Evolutionary conservation across 1,139 yeast species (phyloP), one percentile per base, ranked within the genome.

Genomic region (Eremothecium coryli): DNA sequence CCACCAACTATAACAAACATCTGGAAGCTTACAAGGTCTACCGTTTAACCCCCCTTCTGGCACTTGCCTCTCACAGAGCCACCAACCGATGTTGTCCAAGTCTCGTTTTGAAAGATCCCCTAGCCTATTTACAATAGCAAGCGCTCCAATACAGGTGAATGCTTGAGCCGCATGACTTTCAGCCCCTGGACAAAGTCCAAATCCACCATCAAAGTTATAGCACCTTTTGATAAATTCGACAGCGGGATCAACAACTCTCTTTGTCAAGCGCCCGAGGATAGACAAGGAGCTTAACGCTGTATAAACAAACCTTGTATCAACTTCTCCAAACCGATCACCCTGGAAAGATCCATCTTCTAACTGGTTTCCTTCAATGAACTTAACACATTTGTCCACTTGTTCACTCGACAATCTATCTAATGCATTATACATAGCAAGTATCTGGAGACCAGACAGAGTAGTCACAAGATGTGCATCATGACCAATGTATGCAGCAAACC

Each of bases 1-100:
- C 98, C 98, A 90, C 97, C 97, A 93, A 52, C 93, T 78, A 55
- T 90, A 90, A 56, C 99, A 90, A 11, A 84, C 95, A 58, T 90
- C 99, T 0, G 97, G 96, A 17, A 88, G 63, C 56, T 90, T 90
- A 44, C 93, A 95, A 0, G 98, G 98, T 32, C 99, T 71, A 0
- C 99, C 99, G 54, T 90, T 90, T 36, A 90, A 66, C 0, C 99
- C 99, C 4, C 99, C 99, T 17, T 70, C 68, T 3, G 77, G 76
- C n/a, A 84, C 71, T 56, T 90, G 99, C 37, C 99, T 65, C 54
- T 90, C 97, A 48, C 90, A 72, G 14, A 90, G 66, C 97, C 98
- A 90, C 72, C 82, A 75, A 2, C 73, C 71, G 32, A 80, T 62
- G 14, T 52, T 48, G 16, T 56, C 59, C 6, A 53, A 33, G 37